These are phyloP conservation scores for Quercus engelmannii DNA, from an alignment of 306 rosid species.

Conservation along the genomic window DNA sequence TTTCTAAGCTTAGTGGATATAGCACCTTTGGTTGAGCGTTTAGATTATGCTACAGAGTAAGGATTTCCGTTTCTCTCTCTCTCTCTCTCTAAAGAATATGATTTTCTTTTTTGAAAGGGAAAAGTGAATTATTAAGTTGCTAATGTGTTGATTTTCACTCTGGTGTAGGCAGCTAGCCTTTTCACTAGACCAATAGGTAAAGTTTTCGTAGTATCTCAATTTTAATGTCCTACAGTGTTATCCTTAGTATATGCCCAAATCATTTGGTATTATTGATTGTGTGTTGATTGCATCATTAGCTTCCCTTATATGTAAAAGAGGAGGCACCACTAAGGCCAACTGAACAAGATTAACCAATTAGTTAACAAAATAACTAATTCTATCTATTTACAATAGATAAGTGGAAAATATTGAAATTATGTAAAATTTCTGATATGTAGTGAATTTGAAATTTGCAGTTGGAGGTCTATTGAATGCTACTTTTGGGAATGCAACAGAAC, in stretches of 20 bases:
- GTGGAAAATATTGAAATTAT: no score
- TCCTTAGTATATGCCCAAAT: no score
- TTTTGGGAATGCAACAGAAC: slow-evolving; percentile 89
- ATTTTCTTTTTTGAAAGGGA: no score
- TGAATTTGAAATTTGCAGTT: slow-evolving; percentile 47
- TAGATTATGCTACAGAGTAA: slow-evolving; percentile 93
- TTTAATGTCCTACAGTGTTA: background rate
- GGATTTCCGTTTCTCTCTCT: slow-evolving; percentile 15
- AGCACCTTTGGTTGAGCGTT: slow-evolving; percentile 82
- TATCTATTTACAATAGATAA: no score
- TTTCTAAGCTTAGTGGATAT: slow-evolving; percentile 69
- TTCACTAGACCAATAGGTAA: slow-evolving; percentile 80
- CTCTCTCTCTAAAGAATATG: background rate
- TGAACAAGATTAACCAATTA: no score
- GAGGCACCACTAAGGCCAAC: no score
- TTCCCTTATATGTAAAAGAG: no score
- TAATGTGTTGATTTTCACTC: slow-evolving; percentile 23
- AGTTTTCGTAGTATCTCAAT: background rate
- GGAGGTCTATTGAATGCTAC: slow-evolving; percentile 90
- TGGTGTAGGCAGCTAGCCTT: slow-evolving; percentile 77
- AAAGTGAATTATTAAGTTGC: slow-evolving; percentile 14
- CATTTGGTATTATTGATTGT: no score
- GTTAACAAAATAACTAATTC: no score
- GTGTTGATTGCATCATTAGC: no score
- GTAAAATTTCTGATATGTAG: background rate